Conservation (phyloP, 331 rosid species). For the Pyracantha coccinea region DNA sequence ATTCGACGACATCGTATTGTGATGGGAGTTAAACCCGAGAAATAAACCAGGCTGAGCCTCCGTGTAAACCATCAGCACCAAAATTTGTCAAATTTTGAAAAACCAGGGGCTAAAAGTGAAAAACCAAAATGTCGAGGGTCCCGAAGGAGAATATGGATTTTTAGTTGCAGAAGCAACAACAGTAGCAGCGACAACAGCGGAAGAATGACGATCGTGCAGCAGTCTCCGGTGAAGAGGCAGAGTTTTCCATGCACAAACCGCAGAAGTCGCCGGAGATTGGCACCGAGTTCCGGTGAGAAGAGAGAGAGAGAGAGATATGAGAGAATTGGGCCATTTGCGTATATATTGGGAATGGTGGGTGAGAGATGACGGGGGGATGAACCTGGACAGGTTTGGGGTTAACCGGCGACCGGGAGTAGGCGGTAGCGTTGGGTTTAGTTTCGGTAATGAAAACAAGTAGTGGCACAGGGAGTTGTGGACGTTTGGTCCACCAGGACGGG, state of each 20-base stretch:
- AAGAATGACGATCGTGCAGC: constrained; percentile 5
- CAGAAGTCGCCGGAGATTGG: background rate
- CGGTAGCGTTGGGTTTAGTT: constrained; percentile 12
- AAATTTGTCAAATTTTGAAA: background rate
- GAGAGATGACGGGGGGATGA: constrained; percentile 19
- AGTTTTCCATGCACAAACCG: constrained; percentile 23
- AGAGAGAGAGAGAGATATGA: too few relatives aligned
- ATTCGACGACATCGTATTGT: too few relatives aligned
- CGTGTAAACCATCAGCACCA: background rate
- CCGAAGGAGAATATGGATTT: background rate
- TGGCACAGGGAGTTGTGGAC: background rate
- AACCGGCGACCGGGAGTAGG: constrained; percentile 10
- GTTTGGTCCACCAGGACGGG: background rate
- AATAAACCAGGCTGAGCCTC: too few relatives aligned
- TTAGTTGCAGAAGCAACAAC: constrained; percentile 38
- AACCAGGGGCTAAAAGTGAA: background rate
- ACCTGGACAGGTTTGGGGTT: constrained; percentile 20
- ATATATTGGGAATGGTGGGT: background rate
- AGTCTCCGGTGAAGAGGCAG: constrained; percentile 17
- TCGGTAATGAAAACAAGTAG: constrained; percentile 2
- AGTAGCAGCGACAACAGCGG: constrained; percentile 27
- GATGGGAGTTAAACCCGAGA: too few relatives aligned
- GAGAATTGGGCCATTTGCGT: background rate
- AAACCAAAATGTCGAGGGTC: background rate
- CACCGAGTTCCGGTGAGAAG: background rate